Percentiles rank a stretch among this genome's conserved stretches.
phyloP scores from a whole-genome alignment of 768 basidiomycete species.

The Hypholoma sublateritium region DNA sequence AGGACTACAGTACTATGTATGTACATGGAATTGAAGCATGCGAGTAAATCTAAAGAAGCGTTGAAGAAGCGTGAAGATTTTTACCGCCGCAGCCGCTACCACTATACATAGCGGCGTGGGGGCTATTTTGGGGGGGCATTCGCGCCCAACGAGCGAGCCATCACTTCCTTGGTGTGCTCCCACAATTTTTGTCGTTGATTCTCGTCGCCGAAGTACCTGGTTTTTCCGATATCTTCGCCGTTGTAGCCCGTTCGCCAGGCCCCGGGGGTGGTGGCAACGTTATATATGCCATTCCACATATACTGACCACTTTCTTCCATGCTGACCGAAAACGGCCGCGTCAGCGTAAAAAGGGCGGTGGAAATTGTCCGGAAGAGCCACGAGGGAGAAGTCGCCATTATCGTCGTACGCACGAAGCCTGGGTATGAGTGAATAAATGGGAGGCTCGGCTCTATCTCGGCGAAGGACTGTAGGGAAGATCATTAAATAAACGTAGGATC shows the following conservation, averaged over 20 bases:
- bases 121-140: background rate
- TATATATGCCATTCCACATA: conserved; percentile 33
- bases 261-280: conserved; percentile 19
- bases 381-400: conserved; percentile 27
- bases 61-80: too few species aligned
- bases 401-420: conserved; percentile 35
- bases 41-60: too few species aligned
- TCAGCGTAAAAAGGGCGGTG: conserved; percentile 16
- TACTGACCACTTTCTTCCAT: conserved; percentile 33
- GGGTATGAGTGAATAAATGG: conserved; percentile 41
- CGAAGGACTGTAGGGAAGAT: conserved; percentile 29
- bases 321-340: conserved; percentile 23
- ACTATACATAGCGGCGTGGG: too few species aligned
- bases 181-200: conserved; percentile 36
- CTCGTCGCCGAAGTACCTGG: conserved; percentile 33
- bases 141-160: background rate
- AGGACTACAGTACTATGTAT: too few species aligned
- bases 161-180: conserved; percentile 20
- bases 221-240: conserved; percentile 32
- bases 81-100: too few species aligned
- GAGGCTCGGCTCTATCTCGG: conserved; percentile 31
- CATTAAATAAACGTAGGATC: background rate
- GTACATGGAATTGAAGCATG: too few species aligned
- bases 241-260: conserved; percentile 30
- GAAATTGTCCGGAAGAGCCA: conserved; percentile 19